Base-by-base conservation (phyloP, 768 basidiomycete genomes). In the Termitomyces sp. region DNA sequence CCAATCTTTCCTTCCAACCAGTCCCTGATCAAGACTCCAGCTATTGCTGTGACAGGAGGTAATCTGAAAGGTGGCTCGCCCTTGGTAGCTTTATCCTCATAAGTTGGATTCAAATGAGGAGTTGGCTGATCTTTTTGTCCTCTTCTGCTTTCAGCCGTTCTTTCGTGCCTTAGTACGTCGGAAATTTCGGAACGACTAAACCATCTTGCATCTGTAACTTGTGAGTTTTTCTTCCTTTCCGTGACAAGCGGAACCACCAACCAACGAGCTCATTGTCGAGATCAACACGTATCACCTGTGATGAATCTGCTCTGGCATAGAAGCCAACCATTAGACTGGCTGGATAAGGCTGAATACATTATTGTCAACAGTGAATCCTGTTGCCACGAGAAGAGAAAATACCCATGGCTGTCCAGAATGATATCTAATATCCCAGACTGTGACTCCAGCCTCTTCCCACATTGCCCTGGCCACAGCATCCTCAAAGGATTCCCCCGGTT, bases 221-320 rank as follows among this genome's bases (percentile, higher is more conserved):
- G 9, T 45, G 22, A 46, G 54, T 16, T 11, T 24, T 22, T 24
- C 26, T 35, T 20, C 28, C 3, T 2, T 14, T 18, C 13, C 13
- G 14, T 50, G 16, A 36, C 13, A 43, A 38, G 24, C 3, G 24
- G 22, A 47, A 22, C 26, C 38, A 71, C 81, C 51, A 59, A 90
- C 94, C 92, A 66, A 87, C 86, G n/a, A 99, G 82, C 74, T 99
- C 96, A 63, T 96, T 96, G 67, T 98, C 96, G 2, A 99, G 80
- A 68, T 98, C 94, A 8, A 78, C 74, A 16, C 93, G 83, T 57
- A 98, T 88, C 6, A 83, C 81, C 65, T 93, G 78, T 4, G 81
- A 76, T 1, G 86, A 76, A 74, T 87, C 90, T 9, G 83, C 94
- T 44, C 82, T 79, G 2, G 88, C 92, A 66, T 88, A 94, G 68